Evolutionary conservation across 345 rosid genomes (phyloP), one percentile per base, ranked within the genome.

Genomic region (Barbarea vulgaris): DNA sequence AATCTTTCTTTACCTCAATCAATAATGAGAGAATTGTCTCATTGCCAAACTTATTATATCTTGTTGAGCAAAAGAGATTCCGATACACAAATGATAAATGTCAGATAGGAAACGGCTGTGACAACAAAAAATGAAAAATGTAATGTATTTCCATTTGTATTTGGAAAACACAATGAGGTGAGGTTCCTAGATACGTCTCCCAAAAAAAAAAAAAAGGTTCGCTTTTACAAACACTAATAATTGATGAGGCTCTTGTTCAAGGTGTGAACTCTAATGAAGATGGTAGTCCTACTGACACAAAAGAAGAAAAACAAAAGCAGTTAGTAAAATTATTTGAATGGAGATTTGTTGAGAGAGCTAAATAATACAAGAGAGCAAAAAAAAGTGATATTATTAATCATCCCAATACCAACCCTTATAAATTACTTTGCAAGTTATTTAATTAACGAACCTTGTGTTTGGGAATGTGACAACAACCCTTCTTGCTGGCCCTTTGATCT

Each of bases 391-490:
- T 15, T 14, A 2, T 18, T 37, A 39, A 53, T 67, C 61, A 54
- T 52, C 24, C 67, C 9, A 13, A 21, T 15, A 15, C 14, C 5
- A 33, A 67, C 30, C 57, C 5, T 31, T 50, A 34, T 34, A 5
- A 50, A 14, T 7, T 14, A 4, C 6, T 46, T 50, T 50, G n/a
- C 34, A 70, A 47, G 66, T 17, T 60, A 25, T n/a, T n/a, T n/a
- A n/a, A n/a, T 48, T 13, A 28, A 63, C 69, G 12, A 81, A 89
- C 96, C 94, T 81, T 76, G 77, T 63, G 58, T 69, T 79, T 76
- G 77, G 36, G 61, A 74, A 10, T 65, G 83, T 33, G 55, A 61
- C 77, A 56, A 60, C 39, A 37, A 48, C 4, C 44, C 62, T 22
- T 65, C 64, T 30, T 79, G 80, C 47, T 53, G 31, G 36, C 64